Percentiles rank a stretch among this genome's conserved stretches.
phyloP scores from a whole-genome alignment of 805 yeast genomes.

The Candida tibetensis region DNA sequence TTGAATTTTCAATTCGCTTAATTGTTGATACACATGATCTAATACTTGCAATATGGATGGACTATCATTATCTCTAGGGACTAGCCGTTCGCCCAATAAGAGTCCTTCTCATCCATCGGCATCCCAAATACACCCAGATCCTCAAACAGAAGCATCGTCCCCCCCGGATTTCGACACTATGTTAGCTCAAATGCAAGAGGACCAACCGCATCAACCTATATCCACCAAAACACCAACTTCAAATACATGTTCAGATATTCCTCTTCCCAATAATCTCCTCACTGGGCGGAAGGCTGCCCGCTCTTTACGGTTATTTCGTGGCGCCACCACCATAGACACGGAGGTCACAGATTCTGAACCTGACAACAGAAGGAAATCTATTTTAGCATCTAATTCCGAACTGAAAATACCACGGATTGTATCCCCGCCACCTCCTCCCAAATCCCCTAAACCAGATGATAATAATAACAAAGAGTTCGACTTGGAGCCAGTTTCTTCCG shows the following conservation, averaged over 20 bases:
- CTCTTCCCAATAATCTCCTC: conserved; percentile 16
- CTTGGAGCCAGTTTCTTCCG: conserved; percentile 64
- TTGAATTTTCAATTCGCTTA: not conserved
- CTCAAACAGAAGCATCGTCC: too few relatives aligned
- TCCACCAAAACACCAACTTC: too few relatives aligned
- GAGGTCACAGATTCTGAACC: not conserved
- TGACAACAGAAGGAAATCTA: not conserved
- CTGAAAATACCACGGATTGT: not conserved
- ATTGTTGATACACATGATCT: conserved; percentile 1
- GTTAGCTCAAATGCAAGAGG: too few relatives aligned
- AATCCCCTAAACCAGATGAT: not conserved
- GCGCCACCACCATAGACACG: conserved; percentile 13
- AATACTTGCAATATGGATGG: not conserved
- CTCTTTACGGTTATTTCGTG: conserved; percentile 52
- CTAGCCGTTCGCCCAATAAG: not conserved
- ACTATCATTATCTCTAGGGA: not conserved
- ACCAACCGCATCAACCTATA: too few relatives aligned
- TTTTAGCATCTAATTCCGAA: too few relatives aligned
- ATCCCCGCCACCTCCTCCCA: not conserved
- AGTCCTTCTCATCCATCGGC: too few relatives aligned
- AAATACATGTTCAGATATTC: conserved; percentile 2
- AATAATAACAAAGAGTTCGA: conserved; percentile 9
- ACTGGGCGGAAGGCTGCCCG: conserved; percentile 60
- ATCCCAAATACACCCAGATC: too few relatives aligned
- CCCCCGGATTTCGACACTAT: too few relatives aligned